Conservation (phyloP, 73 alveolate genomes). For the Loxodes magnus region DNA sequence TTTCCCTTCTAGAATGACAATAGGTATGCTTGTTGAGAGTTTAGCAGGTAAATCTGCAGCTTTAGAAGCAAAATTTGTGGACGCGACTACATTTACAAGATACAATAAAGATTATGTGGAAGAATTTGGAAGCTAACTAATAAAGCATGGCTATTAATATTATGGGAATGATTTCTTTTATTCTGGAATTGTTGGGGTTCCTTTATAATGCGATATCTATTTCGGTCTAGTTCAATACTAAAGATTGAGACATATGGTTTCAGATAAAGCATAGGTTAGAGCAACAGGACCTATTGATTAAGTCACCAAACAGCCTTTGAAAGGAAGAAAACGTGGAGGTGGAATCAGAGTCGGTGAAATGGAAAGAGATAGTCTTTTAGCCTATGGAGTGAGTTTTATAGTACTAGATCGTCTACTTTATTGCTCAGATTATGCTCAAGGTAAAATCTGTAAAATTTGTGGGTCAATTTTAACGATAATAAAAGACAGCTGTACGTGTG, state of each 20-base stretch:
- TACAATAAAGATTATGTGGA: constrained; percentile 88
- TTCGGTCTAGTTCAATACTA: constrained; percentile 98
- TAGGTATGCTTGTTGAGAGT: constrained; percentile 98
- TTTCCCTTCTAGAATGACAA: constrained; percentile 99
- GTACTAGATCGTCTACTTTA: constrained; percentile 94
- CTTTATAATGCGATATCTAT: constrained; percentile 94
- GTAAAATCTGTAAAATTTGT: constrained; percentile 79
- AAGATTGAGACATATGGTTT: constrained; percentile 98
- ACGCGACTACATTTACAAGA: constrained; percentile 81
- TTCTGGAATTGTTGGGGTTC: constrained; percentile 93
- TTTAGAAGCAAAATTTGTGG: constrained; percentile 66
- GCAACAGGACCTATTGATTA: constrained; percentile 96
- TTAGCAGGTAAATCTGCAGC: constrained; percentile 87
- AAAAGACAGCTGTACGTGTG: constrained; percentile 4
- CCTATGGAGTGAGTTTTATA: constrained; percentile 96
- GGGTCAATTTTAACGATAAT: constrained; percentile 70
- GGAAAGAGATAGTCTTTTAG: constrained; percentile 99
- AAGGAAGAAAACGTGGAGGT: constrained; percentile 98
- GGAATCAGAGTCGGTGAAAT: constrained; percentile 99
- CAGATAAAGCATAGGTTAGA: constrained; percentile 93
- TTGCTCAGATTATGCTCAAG: constrained; percentile 95
- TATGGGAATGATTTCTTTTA: constrained; percentile 97
- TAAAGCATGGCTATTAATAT: constrained; percentile 88
- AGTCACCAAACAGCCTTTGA: constrained; percentile 93
- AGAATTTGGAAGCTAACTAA: constrained; percentile 80